Base-by-base conservation (phyloP, 129 eudicot species). In the Chrysanthemum lavandulifolium region DNA sequence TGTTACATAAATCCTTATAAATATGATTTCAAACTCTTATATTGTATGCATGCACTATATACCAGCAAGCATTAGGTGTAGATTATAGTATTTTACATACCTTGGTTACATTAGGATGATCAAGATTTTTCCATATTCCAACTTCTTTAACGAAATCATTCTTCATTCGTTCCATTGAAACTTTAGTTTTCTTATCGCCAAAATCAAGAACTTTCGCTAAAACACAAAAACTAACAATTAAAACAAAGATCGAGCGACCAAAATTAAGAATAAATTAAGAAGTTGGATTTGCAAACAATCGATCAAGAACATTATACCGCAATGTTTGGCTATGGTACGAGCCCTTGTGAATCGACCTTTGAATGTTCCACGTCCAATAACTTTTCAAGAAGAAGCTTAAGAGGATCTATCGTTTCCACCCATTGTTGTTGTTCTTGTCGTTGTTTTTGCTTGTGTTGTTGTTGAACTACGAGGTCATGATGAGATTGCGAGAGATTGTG, bases 61-160 rank as follows among this genome's bases (percentile, higher is more conserved):
- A 23, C 1, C 1, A 23, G 1, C 25, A 23, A 23, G 25, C 25
- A 23, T 23, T 23, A 23, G 10, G 10, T 40, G 6, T 5, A 40
- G 7, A 29, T 12, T n/a, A 19, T 12, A 54, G 1, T 19, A 19
- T 19, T 19, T 19, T 23, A 23, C 57, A 10, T 63, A 82, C 87
- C 78, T 79, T 79, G 0, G 84, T 76, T 19, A 83, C 69, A 54
- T 79, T 79, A 15, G 87, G 87, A 53, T 83, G 87, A 61, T 83
- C 79, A 68, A 83, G 87, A 36, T 68, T 75, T 16, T 71, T 61
- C 81, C 84, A 79, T 16, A 79, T 65, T 3, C 61, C 57, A 75
- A 75, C 87, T 71, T 83, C 84, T 52, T 72, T 79, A 4, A 43
- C 16, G 65, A 83, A 83, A 52, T 77, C 83, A 61, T 70, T 61